Evolutionary conservation across 768 basidiomycete species (phyloP), one percentile per base, ranked within the genome.

Genomic region (Xanthoconium purpureum): DNA sequence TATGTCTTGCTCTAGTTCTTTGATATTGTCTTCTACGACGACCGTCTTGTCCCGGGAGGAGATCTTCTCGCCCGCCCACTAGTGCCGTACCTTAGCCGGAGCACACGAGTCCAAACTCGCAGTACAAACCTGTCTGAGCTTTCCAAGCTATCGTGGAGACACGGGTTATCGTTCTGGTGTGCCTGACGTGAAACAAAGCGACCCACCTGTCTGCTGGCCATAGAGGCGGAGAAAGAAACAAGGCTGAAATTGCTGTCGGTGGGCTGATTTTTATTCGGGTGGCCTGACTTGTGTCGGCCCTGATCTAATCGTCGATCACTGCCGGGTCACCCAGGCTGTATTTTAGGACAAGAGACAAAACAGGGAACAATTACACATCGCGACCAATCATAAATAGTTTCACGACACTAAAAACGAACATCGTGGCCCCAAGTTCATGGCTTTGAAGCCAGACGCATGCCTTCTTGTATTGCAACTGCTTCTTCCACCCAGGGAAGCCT

Each of bases 1-100:
- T 30, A 97, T 84, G 67, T 96, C 93, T 63, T 81, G 80, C 71
- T 95, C 91, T 44, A 94, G 77, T 47, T 88, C 89, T 37, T 75
- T 80, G 69, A 95, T 89, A 59, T 94, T 92, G 28, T 88, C 58
- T 40, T 58, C 87, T 3, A 88, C 84, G 33, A 88, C 79, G 42
- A 81, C 73, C 3, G 89, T 85, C 78, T 89, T 95, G 68, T 93
- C 90, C 60, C 87, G 83, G 28, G 87, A 81, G 39, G 89, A 85
- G 51, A 97, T 91, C 63, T 90, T 88, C 74, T 95, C 92, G 40
- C 89, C 91, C 6, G 90, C 91, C 89, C 91, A 91, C 89, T 94
- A 64, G 17, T 47, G 11, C 15, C 18, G 18, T 57, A 67, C 64
- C 73, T 64, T 66, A 63, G 49, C 51, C 35, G 50, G 36, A 43